Evolutionary conservation across 306 rosid species (phyloP).

Genomic region (Vicia faba): DNA sequence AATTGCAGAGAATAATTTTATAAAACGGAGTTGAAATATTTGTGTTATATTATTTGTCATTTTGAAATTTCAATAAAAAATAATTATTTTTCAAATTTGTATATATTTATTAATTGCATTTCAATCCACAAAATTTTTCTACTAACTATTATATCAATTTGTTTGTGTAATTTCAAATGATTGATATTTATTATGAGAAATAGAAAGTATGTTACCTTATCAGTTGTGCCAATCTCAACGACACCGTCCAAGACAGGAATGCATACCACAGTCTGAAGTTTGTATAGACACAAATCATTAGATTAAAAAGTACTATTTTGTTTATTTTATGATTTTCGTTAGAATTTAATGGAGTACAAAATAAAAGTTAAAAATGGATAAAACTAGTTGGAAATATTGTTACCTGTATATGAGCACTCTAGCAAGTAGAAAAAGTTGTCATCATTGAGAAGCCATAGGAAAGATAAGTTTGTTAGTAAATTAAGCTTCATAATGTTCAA

Average conservation of each 20-base stretch:
- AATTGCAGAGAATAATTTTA: no score
- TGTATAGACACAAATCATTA: constrained; percentile 10
- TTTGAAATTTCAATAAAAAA: background rate
- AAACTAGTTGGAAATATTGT: background rate
- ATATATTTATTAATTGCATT: background rate
- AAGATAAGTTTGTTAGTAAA: constrained; percentile 36
- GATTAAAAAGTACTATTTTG: background rate
- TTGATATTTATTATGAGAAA: no score
- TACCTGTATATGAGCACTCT: constrained; percentile 97
- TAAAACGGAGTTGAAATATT: no score
- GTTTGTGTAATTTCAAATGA: no score
- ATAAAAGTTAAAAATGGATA: background rate
- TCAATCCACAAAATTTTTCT: background rate
- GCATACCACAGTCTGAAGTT: constrained; percentile 77
- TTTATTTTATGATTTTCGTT: background rate
- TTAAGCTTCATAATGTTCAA: background rate
- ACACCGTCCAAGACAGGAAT: constrained; percentile 88
- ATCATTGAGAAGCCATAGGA: constrained; percentile 12
- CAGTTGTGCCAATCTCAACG: constrained; percentile 85
- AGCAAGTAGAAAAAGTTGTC: constrained; percentile 10
- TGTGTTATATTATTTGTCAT: background rate
- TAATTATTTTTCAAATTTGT: background rate
- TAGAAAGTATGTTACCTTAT: constrained; percentile 49
- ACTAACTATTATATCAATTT: no score
- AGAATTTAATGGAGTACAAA: background rate